Evolutionary conservation across 1,284 basidiomycete genomes (phyloP).

Genomic region (Trichosporon sp.): DNA sequence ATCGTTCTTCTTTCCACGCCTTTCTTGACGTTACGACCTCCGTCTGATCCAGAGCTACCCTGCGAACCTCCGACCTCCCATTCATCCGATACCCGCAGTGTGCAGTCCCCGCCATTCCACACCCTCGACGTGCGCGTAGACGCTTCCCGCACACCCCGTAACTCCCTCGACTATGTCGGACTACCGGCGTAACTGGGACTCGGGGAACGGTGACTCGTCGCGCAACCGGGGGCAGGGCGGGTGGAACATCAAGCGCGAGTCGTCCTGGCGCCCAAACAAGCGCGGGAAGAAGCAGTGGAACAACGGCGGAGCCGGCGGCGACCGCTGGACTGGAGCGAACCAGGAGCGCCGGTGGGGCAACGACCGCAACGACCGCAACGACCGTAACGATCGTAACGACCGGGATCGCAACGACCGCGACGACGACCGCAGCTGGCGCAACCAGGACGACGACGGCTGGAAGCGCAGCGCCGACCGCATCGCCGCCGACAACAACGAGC

Average conservation of each 20-base stretch:
- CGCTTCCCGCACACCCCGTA: constrained; percentile 4
- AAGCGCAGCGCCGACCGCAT: constrained; percentile 19
- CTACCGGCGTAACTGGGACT: constrained; percentile 19
- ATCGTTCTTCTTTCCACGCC: neutral
- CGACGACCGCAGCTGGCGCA: constrained; percentile 16
- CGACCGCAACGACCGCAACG: constrained; percentile 21
- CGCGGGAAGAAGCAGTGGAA: neutral
- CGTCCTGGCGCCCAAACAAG: constrained; percentile 31
- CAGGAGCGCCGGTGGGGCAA: constrained; percentile 20
- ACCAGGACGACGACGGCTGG: constrained; percentile 16
- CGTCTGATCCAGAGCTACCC: neutral
- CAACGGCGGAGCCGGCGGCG: neutral
- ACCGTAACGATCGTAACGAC: constrained; percentile 21
- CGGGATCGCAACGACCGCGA: constrained; percentile 22
- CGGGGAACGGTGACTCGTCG: constrained; percentile 16
- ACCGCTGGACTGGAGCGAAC: neutral
- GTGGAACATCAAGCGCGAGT: constrained; percentile 30
- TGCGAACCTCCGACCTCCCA: neutral
- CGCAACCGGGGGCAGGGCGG: constrained; percentile 14
- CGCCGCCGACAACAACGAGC: constrained; percentile 8
- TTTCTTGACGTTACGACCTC: neutral
- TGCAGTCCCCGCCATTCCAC: neutral
- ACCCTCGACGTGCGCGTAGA: neutral
- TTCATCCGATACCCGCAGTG: neutral
- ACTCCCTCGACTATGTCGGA: constrained; percentile 12